Percentiles rank a stretch among this genome's conserved stretches.
Conservation (phyloP, 2,329 filamentous ascomycete species). For the Colletotrichum cereale region DNA sequence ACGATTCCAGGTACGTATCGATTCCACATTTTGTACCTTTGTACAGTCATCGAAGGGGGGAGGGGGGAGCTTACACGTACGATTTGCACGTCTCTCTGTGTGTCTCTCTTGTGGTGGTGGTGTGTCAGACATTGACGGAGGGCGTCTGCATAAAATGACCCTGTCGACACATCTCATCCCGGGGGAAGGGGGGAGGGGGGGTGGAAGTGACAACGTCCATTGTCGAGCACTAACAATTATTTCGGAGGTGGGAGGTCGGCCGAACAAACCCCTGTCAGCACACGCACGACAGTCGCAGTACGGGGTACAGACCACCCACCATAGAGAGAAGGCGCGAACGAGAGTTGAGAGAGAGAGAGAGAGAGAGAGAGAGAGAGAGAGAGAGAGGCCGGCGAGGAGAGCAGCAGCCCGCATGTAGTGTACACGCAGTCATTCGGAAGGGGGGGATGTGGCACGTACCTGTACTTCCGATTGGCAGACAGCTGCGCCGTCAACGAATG, state of each 20-base stretch:
- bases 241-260: constrained; percentile 21
- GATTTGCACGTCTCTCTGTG: not conserved
- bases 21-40: not conserved
- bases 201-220: constrained; percentile 20
- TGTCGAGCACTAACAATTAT: constrained; percentile 40
- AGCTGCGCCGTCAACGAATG: not conserved
- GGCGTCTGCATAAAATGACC: constrained; percentile 19
- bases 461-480: not conserved
- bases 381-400: not conserved
- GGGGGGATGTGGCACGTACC: not conserved
- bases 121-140: constrained; percentile 1
- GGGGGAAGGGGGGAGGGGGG: not conserved
- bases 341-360: not conserved
- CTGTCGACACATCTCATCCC: constrained; percentile 33
- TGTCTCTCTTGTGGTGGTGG: not conserved
- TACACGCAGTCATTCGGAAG: not conserved
- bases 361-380: not conserved
- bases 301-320: constrained; percentile 21
- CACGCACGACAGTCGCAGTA: constrained; percentile 10
- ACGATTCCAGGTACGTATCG: constrained; percentile 17
- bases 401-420: constrained; percentile 8
- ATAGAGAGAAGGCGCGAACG: not conserved
- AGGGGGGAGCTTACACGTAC: no score
- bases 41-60: not conserved
- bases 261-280: constrained; percentile 31